Base-by-base conservation (phyloP, 108 stramenopile species). In the Mediolabrus comicus region DNA sequence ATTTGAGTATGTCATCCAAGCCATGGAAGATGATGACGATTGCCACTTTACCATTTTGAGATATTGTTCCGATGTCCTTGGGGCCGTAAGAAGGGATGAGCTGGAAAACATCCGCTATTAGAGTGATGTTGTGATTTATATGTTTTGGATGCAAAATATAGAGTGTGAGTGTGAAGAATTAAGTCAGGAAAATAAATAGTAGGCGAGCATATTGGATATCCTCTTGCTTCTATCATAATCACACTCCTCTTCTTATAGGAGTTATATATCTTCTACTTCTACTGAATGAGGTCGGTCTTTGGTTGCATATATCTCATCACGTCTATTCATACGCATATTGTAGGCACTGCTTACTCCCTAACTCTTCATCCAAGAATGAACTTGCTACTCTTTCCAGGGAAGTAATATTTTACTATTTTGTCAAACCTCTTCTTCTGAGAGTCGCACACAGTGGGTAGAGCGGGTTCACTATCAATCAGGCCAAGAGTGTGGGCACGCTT, bases 61-160 rank as follows among this genome's bases (percentile, higher is more conserved):
- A 13, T 92, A 95, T 79, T 92, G 91, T 58, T 79, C 79, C 35
- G 95, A 95, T 77, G 92, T 95, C 14, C 64, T 95, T 46, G 95
- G 92, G 5, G 86, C 88, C 53, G 77, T 92, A 25, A 75, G 90
- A 17, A 76, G 87, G 59, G 92, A 95, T 54, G 95, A 91, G 63
- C 65, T 89, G 43, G 16, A 6, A 43, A 43, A 17, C 17, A 43
- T 17, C 17, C 17, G n/a, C 2, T 43, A 43, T 17, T 43, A 43
- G 41, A 17, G 13, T 43, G 41, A 4, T 43, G 41, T 17, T 43
- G 16, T n/a, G n/a, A n/a, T n/a, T n/a, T n/a, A n/a, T n/a, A n/a
- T n/a, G n/a, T n/a, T n/a, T n/a, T n/a, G n/a, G n/a, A n/a, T n/a
- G n/a, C n/a, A n/a, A n/a, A n/a, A n/a, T n/a, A n/a, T n/a, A n/a